Percentiles rank a stretch among this genome's conserved stretches.
These are phyloP conservation scores for Sphagnum tenellum DNA, from an alignment of 225 moss, liverwort and hornwort genomes.

Conservation along the genomic window DNA sequence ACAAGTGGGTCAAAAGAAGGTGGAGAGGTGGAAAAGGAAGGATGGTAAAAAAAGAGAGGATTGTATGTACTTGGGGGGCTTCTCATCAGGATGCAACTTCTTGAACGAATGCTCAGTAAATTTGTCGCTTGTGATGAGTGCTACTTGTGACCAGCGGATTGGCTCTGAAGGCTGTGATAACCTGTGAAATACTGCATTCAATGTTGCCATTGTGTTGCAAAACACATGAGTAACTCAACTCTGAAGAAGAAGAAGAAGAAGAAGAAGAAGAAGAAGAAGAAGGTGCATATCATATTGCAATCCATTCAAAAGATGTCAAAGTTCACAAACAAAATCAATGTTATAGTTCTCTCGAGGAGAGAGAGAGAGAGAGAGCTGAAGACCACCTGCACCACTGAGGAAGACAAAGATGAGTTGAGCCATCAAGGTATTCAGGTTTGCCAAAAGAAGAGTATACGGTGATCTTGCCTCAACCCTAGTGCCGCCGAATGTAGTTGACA, in stretches of 20 bases:
- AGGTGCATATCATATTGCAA: background rate
- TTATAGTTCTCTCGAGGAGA: background rate
- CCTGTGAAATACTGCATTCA: slow-evolving; percentile 51
- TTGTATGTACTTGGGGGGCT: slow-evolving; percentile 22
- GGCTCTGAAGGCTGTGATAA: slow-evolving; percentile 61
- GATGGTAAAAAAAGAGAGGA: background rate
- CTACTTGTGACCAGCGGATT: slow-evolving; percentile 53
- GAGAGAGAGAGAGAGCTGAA: background rate
- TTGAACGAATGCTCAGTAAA: slow-evolving; percentile 18
- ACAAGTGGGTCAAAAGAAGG: too few relatives aligned
- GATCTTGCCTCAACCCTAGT: slow-evolving; percentile 58
- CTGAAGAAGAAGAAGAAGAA: background rate
- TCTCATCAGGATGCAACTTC: slow-evolving; percentile 7
- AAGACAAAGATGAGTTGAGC: slow-evolving; percentile 67
- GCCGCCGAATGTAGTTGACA: slow-evolving; percentile 59
- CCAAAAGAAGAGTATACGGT: slow-evolving; percentile 48
- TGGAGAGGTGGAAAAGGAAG: background rate
- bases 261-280: background rate
- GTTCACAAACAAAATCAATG: background rate
- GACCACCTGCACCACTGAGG: slow-evolving; percentile 57
- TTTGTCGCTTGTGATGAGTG: slow-evolving; percentile 35
- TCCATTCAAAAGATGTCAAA: too few relatives aligned
- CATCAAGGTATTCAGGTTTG: slow-evolving; percentile 60
- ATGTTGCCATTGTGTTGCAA: too few relatives aligned
- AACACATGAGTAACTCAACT: too few relatives aligned